Evolutionary conservation across 306 rosid genomes (phyloP), one percentile per base, ranked within the genome.

Genomic region (Aeschynomene evenia): DNA sequence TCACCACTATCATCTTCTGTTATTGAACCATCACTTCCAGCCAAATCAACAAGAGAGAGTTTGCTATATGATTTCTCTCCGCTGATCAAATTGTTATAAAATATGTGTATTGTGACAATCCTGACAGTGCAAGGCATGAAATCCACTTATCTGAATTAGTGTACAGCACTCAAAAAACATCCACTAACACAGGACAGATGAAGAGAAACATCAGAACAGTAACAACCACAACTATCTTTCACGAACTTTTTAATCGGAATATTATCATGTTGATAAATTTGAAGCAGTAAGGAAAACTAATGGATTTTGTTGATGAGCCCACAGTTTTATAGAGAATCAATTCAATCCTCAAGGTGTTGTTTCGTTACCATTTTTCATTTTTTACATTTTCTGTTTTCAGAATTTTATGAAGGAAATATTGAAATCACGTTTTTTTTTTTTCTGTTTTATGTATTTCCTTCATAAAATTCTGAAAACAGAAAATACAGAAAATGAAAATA

Each of bases 11-110:
- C 89, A 71, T 91, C 92, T 71, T 90, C 97, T 2, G 75, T 74
- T 84, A 90, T 90, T 69, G 81, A 80, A 65, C 95, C 85, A 72
- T 86, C 97, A 78, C 95, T 88, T 81, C 97, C 97, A 72, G 97
- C 97, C 82, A 88, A 83, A 83, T 91, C 97, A 50, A 83, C 87
- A 24, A 91, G 81, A 77, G 95, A 86, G 9, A 90, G 88, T 82
- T 90, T 90, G 87, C 92, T 88, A 63, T 86, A 82, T 31, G 86
- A 80, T 79, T 73, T 88, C 72, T 84, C 97, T 36, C 87, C 86
- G 0, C 87, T 90, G 80, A 90, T 83, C 76, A 83, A 74, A 79
- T 90, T 90, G 81, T 75, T 81, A 62, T 81, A 82, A 46, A 79
- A 77, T 59, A 88, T 79, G 71, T 90, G 95, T 73, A 79, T 56